Conservation (phyloP, 192 early-diverging fungal species). For the Phycomyces blakesleeanus region DNA sequence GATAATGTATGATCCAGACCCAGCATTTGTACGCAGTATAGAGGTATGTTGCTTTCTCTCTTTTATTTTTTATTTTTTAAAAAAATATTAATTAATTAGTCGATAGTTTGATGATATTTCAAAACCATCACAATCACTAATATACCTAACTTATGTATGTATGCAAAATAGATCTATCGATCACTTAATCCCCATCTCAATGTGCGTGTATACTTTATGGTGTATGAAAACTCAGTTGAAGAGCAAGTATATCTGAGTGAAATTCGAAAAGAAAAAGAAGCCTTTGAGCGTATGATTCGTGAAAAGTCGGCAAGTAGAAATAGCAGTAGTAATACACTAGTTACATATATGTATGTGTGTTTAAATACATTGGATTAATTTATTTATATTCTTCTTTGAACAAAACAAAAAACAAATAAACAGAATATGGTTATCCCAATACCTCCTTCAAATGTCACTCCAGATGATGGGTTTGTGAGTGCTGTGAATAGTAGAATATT, state of each 20-base stretch:
- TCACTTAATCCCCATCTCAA: conserved; percentile 45
- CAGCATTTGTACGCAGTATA: conserved; percentile 81
- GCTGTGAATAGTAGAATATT: conserved; percentile 59
- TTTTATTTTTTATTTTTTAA: too few relatives aligned
- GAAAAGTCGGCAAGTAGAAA: conserved; percentile 72
- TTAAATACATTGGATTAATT: background rate
- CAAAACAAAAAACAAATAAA: background rate
- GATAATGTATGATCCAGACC: conserved; percentile 89
- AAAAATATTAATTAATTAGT: too few relatives aligned
- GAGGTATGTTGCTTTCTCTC: conserved; percentile 51
- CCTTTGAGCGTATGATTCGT: conserved; percentile 88
- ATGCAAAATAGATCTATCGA: conserved; percentile 51
- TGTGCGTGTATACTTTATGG: conserved; percentile 84
- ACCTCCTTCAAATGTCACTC: conserved; percentile 25
- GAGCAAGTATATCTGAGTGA: conserved; percentile 86
- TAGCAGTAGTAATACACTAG: too few relatives aligned
- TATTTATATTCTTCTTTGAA: background rate
- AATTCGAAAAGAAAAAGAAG: conserved; percentile 85
- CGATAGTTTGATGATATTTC: background rate
- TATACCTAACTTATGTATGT: too few relatives aligned
- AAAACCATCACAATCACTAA: background rate
- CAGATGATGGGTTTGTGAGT: conserved; percentile 22
- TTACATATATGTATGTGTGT: too few relatives aligned
- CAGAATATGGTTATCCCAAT: conserved; percentile 81
- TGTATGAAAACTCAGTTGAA: conserved; percentile 93